These are phyloP conservation scores for Gossypium arboreum DNA, from an alignment of 345 rosid genomes.

Conservation along the genomic window DNA sequence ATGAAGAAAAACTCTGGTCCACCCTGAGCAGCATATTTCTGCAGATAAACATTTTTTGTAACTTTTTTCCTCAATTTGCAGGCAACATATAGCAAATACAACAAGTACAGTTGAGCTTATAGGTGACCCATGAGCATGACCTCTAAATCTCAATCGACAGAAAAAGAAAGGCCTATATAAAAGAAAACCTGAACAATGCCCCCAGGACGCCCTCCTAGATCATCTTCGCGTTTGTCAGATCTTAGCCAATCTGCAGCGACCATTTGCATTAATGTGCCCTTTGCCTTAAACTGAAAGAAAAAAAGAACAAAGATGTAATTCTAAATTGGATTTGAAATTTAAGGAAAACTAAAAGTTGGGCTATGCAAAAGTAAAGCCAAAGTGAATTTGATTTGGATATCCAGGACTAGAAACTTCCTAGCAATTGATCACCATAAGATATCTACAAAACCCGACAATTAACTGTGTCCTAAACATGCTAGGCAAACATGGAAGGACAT, in stretches of 20 bases:
- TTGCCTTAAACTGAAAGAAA: constrained; percentile 67
- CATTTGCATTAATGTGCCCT: constrained; percentile 85
- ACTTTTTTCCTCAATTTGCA: background rate
- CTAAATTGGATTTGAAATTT: background rate
- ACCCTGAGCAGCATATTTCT: constrained; percentile 91
- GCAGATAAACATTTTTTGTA: constrained; percentile 25
- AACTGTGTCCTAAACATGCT: background rate
- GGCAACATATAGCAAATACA: constrained; percentile 9
- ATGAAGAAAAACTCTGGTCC: constrained; percentile 89
- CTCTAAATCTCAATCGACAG: background rate
- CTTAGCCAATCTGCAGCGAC: constrained; percentile 94
- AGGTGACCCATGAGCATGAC: background rate
- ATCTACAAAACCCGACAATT: background rate
- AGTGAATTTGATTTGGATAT: background rate
- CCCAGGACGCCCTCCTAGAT: constrained; percentile 78
- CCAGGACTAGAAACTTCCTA: background rate
- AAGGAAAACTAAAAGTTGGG: background rate
- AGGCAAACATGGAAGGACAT: background rate
- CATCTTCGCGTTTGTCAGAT: constrained; percentile 91
- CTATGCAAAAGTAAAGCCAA: background rate
- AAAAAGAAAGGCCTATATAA: constrained; percentile 6
- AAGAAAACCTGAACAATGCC: constrained; percentile 81
- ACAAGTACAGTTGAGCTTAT: constrained; percentile 1
- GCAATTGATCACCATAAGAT: background rate
- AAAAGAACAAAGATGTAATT: background rate